Percentiles rank a stretch among this genome's conserved stretches.
Conservation (phyloP, 768 basidiomycete genomes). For the Agaricus sinodeliciosus region DNA sequence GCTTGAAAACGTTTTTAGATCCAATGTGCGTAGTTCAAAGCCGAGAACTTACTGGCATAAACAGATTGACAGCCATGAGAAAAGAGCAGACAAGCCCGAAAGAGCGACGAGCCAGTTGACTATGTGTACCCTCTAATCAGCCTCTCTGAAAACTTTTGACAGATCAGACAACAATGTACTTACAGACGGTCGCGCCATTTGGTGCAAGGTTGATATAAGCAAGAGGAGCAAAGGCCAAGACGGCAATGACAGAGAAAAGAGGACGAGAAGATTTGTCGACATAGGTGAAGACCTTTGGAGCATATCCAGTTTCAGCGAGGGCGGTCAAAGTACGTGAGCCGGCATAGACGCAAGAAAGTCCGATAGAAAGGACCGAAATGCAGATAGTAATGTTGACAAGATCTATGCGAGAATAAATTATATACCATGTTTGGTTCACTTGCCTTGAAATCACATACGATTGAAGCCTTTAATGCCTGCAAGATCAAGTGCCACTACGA, state of each 20-base stretch:
- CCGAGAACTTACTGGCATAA: conserved; percentile 33
- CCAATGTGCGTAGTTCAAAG: not conserved
- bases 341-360: conserved; percentile 39
- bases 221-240: conserved; percentile 31
- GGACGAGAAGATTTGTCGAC: conserved; percentile 43
- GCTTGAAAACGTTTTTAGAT: conserved; percentile 14
- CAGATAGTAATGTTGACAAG: conserved; percentile 39
- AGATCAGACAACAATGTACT: conserved; percentile 10
- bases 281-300: conserved; percentile 36
- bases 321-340: conserved; percentile 39
- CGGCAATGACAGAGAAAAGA: conserved; percentile 31
- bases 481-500: conserved; percentile 35
- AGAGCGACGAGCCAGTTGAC: conserved; percentile 39
- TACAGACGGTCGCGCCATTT: conserved; percentile 33
- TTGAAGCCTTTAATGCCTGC: conserved; percentile 35
- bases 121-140: conserved; percentile 10
- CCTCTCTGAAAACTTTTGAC: not conserved
- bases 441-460: conserved; percentile 21
- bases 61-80: conserved; percentile 40
- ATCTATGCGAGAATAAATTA: conserved; percentile 15
- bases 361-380: conserved; percentile 39
- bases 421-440: not conserved
- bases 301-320: conserved; percentile 40
- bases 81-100: conserved; percentile 40
- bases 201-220: conserved; percentile 32